Evolutionary conservation across 371 early-diverging fungal species (phyloP).

Genomic region (Mortierella sp.): DNA sequence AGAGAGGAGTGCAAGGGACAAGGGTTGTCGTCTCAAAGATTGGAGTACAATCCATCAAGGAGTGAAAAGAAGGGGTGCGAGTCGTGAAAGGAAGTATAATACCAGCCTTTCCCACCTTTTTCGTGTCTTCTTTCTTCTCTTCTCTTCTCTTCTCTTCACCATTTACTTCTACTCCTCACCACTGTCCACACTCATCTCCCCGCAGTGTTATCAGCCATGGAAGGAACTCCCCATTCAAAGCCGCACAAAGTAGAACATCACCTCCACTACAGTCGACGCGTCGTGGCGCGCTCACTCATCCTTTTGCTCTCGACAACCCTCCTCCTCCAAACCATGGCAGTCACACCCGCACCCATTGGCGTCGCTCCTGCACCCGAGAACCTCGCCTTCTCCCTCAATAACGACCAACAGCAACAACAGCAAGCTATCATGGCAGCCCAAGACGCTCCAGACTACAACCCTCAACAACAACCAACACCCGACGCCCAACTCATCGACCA

Average conservation of each 20-base stretch:
- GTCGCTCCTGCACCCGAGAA: background rate
- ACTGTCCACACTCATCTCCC: background rate
- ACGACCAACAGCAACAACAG: background rate
- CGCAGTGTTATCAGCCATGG: background rate
- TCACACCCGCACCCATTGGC: background rate
- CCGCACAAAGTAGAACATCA: background rate
- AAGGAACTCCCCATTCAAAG: background rate
- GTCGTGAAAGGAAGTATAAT: background rate
- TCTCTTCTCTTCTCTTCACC: background rate
- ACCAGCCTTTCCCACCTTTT: background rate
- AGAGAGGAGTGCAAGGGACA: background rate
- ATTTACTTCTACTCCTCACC: background rate
- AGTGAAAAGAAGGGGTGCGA: background rate
- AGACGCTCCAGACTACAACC: constrained; percentile 8
- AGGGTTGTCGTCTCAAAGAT: background rate
- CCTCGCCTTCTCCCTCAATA: background rate
- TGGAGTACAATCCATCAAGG: background rate
- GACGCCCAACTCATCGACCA: constrained; percentile 29
- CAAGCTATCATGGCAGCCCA: background rate
- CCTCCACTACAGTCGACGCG: background rate
- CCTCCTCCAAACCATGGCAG: constrained; percentile 5
- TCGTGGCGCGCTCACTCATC: background rate
- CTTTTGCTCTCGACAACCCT: constrained; percentile 7
- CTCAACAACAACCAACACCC: constrained; percentile 31
- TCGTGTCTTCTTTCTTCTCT: background rate